Percentiles rank a stretch among this genome's conserved stretches.
phyloP scores from a whole-genome alignment of 208 protist genomes.

The Endotrypanum monterogeii region DNA sequence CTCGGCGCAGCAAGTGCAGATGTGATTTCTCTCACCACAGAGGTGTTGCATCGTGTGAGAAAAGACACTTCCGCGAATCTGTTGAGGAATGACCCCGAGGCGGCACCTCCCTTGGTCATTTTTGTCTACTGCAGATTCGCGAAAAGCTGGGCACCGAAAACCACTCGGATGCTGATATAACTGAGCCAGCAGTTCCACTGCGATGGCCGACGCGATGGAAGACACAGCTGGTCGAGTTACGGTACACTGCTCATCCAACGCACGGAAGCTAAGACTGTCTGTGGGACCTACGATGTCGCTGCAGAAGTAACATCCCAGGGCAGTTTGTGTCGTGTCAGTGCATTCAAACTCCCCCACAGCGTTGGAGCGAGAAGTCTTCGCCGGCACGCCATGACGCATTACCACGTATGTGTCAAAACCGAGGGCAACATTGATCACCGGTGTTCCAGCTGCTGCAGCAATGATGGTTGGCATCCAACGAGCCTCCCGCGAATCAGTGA shows the following conservation, averaged over 20 bases:
- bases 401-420: conserved; percentile 98
- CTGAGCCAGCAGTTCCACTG: conserved; percentile 95
- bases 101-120: conserved; percentile 24
- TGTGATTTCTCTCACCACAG: conserved; percentile 72
- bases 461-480: conserved; percentile 98
- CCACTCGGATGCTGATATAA: conserved; percentile 92
- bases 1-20: conserved; percentile 95
- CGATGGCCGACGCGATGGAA: conserved; percentile 91
- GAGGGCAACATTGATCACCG: conserved; percentile 96
- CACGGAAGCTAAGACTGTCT: conserved; percentile 91
- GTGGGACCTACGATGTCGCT: conserved; percentile 95
- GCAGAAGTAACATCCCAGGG: conserved; percentile 99
- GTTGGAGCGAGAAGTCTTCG: conserved; percentile 18
- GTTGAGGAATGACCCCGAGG: conserved; percentile 87
- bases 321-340: not conserved
- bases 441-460: conserved; percentile 73
- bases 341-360: conserved; percentile 1
- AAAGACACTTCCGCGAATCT: conserved; percentile 89
- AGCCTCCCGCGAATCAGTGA: conserved; percentile 97
- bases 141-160: conserved; percentile 63
- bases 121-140: conserved; percentile 25
- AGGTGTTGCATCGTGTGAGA: conserved; percentile 71
- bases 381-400: conserved; percentile 95
- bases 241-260: conserved; percentile 99
- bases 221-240: conserved; percentile 95